These are phyloP conservation scores for Trichoderma sp. DNA, from an alignment of 2,329 filamentous ascomycete species.

Conservation along the genomic window DNA sequence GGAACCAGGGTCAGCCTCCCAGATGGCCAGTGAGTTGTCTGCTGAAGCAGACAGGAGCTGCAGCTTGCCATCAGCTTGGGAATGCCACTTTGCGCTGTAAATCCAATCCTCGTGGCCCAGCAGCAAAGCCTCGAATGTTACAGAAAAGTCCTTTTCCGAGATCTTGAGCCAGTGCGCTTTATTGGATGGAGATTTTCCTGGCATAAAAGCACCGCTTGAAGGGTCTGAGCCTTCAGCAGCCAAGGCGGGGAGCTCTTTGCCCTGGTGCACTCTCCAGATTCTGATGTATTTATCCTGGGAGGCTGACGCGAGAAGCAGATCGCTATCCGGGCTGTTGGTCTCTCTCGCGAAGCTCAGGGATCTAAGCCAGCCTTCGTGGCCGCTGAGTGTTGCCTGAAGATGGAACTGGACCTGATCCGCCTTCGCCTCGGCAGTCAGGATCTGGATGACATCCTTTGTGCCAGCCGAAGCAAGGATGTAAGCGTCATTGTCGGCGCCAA, in stretches of 20 bases:
- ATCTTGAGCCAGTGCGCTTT: slow-evolving; percentile 80
- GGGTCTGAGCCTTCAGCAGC: slow-evolving; percentile 60
- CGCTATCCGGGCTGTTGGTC: slow-evolving; percentile 55
- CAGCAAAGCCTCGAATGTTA: slow-evolving; percentile 92
- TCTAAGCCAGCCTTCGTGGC: slow-evolving; percentile 94
- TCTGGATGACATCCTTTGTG: slow-evolving; percentile 79
- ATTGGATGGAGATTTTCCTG: slow-evolving; percentile 79
- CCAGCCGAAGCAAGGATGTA: slow-evolving; percentile 82
- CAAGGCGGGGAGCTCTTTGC: slow-evolving; percentile 64
- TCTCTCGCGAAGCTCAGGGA: slow-evolving; percentile 79
- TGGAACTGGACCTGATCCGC: slow-evolving; percentile 58
- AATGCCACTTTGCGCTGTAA: slow-evolving; percentile 81
- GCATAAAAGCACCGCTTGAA: slow-evolving; percentile 59
- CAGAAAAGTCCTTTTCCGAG: slow-evolving; percentile 66
- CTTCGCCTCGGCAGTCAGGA: slow-evolving; percentile 65
- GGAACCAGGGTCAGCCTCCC: slow-evolving; percentile 81
- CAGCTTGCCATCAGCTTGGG: slow-evolving; percentile 54
- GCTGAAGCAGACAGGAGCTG: slow-evolving; percentile 88
- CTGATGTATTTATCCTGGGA: slow-evolving; percentile 98
- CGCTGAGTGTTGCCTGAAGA: slow-evolving; percentile 75
- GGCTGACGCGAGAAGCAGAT: slow-evolving; percentile 84
- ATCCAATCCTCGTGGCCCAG: slow-evolving; percentile 99
- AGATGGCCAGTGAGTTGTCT: slow-evolving; percentile 92
- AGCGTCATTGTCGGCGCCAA: slow-evolving; percentile 57
- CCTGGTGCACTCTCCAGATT: slow-evolving; percentile 82